Evolutionary conservation across 148 eudicot genomes (phyloP), one percentile per base, ranked within the genome.

Genomic region (Chenopodium formosanum): DNA sequence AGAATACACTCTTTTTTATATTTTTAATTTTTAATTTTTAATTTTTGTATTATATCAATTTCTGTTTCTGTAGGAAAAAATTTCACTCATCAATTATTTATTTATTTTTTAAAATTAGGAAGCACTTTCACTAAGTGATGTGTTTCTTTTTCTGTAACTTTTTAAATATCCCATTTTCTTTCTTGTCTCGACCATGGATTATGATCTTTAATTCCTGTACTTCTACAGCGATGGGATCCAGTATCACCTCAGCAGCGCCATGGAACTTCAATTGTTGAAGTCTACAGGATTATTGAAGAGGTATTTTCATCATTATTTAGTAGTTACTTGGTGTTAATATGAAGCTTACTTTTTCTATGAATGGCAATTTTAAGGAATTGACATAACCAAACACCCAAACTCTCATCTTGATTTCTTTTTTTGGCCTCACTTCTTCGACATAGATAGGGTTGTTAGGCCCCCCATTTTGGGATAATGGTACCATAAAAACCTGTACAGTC

Each of bases 251-350:
- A 97, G 85, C 98, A 91, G 86, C 89, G 98, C 80, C 93, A 97
- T 86, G 99, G 98, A 83, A 93, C 94, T 83, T 97, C 99, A 83
- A 90, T 97, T 83, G 98, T 97, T 82, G 99, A 97, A 87, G 99
- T 97, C 70, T 97, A 89, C 90, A 90, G 99, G 83, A 97, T 97
- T 82, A 92, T 97, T 32, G 99, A 97, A 87, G 99, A 97, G 99
- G 99, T 97, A 85, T 62, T 79, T 29, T 37, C 82, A 34, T 63
- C 80, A 44, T 73, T 50, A 22, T 70, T 60, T 34, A 34, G 37
- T 34, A 34, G 3, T 34, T 70, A n/a, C 52, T 62, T 81, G 20
- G 53, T 79, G 62, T 83, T 20, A 19, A 64, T 73, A 58, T 80
- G 44, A 6, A 6, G 44, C 44, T 40, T 40, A 40, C 44, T 40